Percentiles rank a stretch among this genome's conserved stretches.
Conservation (phyloP, 441 rosid species). For the Erodium trifolium region DNA sequence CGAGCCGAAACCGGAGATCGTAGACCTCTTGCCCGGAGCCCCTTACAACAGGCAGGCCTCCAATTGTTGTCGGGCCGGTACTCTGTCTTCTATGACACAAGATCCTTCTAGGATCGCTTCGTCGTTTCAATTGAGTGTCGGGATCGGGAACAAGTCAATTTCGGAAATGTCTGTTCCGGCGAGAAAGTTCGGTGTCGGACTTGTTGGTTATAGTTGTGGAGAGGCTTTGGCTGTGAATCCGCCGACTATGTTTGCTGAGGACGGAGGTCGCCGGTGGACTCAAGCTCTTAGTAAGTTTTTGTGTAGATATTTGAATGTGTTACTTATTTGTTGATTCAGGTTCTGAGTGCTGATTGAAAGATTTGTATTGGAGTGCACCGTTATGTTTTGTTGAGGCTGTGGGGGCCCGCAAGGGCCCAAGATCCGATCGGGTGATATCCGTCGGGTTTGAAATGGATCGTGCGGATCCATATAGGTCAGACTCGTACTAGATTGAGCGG, state of each 20-base stretch:
- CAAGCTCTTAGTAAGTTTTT: conserved; percentile 56
- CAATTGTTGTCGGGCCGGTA: conserved; percentile 76
- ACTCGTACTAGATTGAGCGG: too few species aligned
- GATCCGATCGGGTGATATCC: too few species aligned
- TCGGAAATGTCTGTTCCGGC: conserved; percentile 34
- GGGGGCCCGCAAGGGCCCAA: too few species aligned
- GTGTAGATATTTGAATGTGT: too few species aligned
- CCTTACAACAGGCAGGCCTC: conserved; percentile 38
- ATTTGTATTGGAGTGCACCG: too few species aligned
- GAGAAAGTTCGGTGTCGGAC: conserved; percentile 42
- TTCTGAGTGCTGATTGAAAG: too few species aligned
- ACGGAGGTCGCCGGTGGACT: conserved; percentile 63
- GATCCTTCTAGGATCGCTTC: conserved; percentile 36
- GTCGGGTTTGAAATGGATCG: too few species aligned
- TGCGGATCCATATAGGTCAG: too few species aligned
- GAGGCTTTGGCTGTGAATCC: conserved; percentile 26
- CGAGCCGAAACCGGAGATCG: conserved; percentile 45
- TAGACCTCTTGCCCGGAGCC: conserved; percentile 67
- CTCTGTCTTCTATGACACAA: conserved; percentile 52
- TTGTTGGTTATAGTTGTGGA: conserved; percentile 63
- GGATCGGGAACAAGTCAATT: conserved; percentile 16
- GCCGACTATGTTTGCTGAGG: conserved; percentile 34
- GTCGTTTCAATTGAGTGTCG: conserved; percentile 42
- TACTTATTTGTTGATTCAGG: too few species aligned
- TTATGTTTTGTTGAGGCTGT: too few species aligned